These are phyloP conservation scores for Penicillium sp. DNA, from an alignment of 2,329 filamentous ascomycete genomes.

Conservation along the genomic window DNA sequence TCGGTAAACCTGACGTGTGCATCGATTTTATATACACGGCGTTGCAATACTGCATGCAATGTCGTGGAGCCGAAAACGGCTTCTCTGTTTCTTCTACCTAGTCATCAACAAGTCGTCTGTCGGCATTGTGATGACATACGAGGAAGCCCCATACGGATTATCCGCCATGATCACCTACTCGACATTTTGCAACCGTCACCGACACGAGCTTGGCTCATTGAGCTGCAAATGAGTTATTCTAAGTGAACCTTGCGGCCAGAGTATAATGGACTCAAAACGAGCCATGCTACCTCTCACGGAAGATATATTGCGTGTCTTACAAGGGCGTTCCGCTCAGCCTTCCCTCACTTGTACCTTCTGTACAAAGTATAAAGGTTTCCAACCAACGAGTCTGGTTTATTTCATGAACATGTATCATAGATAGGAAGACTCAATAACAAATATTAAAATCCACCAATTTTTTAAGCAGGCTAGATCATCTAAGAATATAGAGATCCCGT, in stretches of 20 bases:
- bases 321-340: not conserved
- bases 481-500: too few species aligned
- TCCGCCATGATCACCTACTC: too few species aligned
- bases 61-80: not conserved
- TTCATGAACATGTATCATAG: not conserved
- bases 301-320: too few species aligned
- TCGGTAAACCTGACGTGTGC: not conserved
- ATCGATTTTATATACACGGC: not conserved
- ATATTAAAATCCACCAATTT: too few species aligned
- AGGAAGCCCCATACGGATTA: not conserved
- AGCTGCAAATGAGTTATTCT: too few species aligned
- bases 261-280: too few species aligned
- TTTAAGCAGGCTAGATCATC: too few species aligned
- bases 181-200: too few species aligned
- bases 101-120: not conserved
- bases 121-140: not conserved
- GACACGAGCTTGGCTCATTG: too few species aligned
- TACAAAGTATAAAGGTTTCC: not conserved
- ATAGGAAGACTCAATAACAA: too few species aligned
- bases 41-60: not conserved
- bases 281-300: too few species aligned
- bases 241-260: too few species aligned
- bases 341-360: not conserved
- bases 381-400: not conserved
- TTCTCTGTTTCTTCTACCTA: not conserved